These are phyloP conservation scores for Calonectria henricotiae DNA, from an alignment of 2,329 filamentous ascomycete species.

Conservation along the genomic window DNA sequence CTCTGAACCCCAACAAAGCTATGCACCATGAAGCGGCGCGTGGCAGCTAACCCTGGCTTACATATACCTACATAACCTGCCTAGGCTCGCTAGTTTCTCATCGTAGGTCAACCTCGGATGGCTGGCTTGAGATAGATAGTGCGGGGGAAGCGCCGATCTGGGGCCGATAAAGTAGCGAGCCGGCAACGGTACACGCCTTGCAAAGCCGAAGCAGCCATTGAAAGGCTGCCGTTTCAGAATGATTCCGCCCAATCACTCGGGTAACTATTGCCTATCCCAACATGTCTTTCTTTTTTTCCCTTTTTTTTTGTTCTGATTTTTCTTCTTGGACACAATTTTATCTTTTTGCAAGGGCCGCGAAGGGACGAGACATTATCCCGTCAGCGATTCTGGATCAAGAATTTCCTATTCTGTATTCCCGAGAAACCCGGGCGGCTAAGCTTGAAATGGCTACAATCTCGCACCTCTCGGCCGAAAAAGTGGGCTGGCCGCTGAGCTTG, in stretches of 20 bases:
- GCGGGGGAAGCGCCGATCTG: conserved; percentile 39
- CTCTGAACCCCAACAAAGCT: conserved; percentile 17
- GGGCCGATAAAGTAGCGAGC: conserved; percentile 25
- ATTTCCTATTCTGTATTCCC: conserved; percentile 33
- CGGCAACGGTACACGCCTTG: neutral
- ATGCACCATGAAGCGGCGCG: conserved; percentile 3
- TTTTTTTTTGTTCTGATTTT: neutral
- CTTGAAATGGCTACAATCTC: conserved; percentile 24
- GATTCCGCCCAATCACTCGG: neutral
- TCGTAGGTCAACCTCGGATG: conserved; percentile 35
- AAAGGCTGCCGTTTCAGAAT: neutral
- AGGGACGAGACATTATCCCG: neutral
- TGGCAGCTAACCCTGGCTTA: conserved; percentile 28
- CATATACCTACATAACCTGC: conserved; percentile 25
- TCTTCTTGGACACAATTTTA: neutral
- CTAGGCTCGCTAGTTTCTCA: conserved; percentile 7
- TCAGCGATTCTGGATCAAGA: neutral
- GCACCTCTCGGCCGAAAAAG: conserved; percentile 17
- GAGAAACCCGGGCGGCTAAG: conserved; percentile 20
- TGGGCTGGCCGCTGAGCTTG: neutral
- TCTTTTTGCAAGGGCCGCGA: too few species aligned
- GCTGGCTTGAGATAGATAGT: conserved; percentile 30
- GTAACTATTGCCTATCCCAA: neutral
- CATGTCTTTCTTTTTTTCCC: neutral
- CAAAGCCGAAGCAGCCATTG: conserved; percentile 20